A percentile compares a stretch with the other conserved stretches of the same genome.
phyloP scores from a whole-genome alignment of 2,329 filamentous ascomycete genomes.

The Diaporthe nobilis region DNA sequence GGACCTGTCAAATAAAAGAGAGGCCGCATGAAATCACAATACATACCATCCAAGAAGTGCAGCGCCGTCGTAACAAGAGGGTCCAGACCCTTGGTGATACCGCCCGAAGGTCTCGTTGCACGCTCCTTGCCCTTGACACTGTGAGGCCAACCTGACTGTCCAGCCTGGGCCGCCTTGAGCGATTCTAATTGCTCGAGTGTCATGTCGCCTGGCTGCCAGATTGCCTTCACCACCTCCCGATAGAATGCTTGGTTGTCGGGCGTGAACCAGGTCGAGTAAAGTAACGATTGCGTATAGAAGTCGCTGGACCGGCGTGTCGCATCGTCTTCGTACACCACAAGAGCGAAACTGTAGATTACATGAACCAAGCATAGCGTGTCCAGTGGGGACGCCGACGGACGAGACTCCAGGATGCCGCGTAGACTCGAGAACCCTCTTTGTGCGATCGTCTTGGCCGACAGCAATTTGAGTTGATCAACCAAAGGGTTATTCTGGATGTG shows the following conservation, averaged over 20 bases:
- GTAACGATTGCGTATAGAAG: slow-evolving; percentile 63
- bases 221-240: slow-evolving; percentile 57
- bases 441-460: slow-evolving; percentile 57
- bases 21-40: too few species aligned
- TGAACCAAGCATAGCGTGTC: slow-evolving; percentile 67
- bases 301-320: slow-evolving; percentile 52
- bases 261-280: slow-evolving; percentile 59
- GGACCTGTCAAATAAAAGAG: neutral
- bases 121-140: slow-evolving; percentile 60
- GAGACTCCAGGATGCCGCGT: slow-evolving; percentile 56
- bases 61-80: slow-evolving; percentile 58
- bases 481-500: slow-evolving; percentile 58
- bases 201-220: slow-evolving; percentile 64
- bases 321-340: slow-evolving; percentile 59
- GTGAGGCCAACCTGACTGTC: slow-evolving; percentile 43
- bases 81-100: slow-evolving; percentile 49
- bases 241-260: slow-evolving; percentile 56
- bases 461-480: slow-evolving; percentile 55
- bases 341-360: slow-evolving; percentile 64
- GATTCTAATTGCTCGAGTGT: slow-evolving; percentile 48
- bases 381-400: slow-evolving; percentile 55
- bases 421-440: slow-evolving; percentile 59
- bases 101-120: slow-evolving; percentile 43
- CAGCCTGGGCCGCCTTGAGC: slow-evolving; percentile 45
- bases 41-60: slow-evolving; percentile 67